Evolutionary conservation across 176 grass and related monocot species (phyloP), one percentile per base, ranked within the genome.

Genomic region (Carex littledalei): DNA sequence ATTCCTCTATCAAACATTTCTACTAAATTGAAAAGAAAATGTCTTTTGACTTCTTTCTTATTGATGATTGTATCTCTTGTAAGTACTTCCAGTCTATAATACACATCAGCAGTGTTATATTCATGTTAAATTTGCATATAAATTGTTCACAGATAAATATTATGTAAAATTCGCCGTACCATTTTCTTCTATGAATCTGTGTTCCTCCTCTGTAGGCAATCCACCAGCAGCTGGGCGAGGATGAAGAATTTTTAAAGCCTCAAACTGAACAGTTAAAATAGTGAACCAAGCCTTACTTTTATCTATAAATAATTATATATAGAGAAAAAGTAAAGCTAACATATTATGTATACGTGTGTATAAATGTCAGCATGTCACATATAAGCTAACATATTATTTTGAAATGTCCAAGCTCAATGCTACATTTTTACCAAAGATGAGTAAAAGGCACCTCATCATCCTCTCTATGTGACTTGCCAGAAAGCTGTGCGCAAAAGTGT

Each of bases 1-100:
- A 98, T 95, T 81, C 96, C 96, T 81, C 93, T 88, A 88, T 92
- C 93, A 22, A 98, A 98, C 85, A 92, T 94, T 89, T 95, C 96
- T 95, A 81, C 4, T 59, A 72, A 70, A 87, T 68, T 54, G 37
- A 9, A 83, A 86, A 87, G 22, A 29, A 6, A 75, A 75, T 35
- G 43, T 24, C n/a, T 50, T 22, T 75, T 53, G 4, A 52, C 53
- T 26, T 75, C 20, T 24, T 75, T 53, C 41, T 49, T 52, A 24
- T 75, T 75, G 39, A 50, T 45, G 35, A 45, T 43, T 71, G 43
- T 43, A 43, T n/a, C 17, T 45, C 34, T 11, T 43, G 15, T 3
- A n/a, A 43, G 6, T 71, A 13, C 67, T 71, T 71, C 7, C 7
- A 45, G 16, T 45, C 14, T 71, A 45, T 45, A 17, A n/a, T 45